Conservation (phyloP, 768 basidiomycete species). For the Mycena albidolilacea region DNA sequence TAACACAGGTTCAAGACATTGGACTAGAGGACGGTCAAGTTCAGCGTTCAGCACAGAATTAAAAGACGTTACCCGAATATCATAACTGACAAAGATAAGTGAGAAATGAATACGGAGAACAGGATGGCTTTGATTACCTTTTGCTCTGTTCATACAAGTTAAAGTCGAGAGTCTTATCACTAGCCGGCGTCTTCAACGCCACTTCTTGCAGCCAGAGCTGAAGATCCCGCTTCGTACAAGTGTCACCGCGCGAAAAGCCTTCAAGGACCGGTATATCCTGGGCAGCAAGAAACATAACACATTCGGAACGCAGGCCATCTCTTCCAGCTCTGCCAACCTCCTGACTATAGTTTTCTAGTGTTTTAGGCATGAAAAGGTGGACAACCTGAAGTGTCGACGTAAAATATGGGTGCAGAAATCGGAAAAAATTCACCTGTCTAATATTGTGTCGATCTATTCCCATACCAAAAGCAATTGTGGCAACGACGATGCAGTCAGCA, state of each 20-base stretch:
- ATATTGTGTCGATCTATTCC: slow-evolving; percentile 60
- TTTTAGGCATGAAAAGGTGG: slow-evolving; percentile 61
- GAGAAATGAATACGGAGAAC: not conserved
- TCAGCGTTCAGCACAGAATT: not conserved
- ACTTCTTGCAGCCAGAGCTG: slow-evolving; percentile 60
- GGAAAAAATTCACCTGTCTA: slow-evolving; percentile 46
- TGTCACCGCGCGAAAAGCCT: slow-evolving; percentile 65
- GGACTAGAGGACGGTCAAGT: slow-evolving; percentile 41
- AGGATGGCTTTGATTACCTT: slow-evolving; percentile 45
- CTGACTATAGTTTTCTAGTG: slow-evolving; percentile 62
- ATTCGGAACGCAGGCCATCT: slow-evolving; percentile 59
- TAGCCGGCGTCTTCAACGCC: slow-evolving; percentile 49
- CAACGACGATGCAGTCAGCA: slow-evolving; percentile 55
- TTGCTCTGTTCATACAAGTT: slow-evolving; percentile 58
- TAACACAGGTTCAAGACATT: slow-evolving; percentile 62
- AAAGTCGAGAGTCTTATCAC: slow-evolving; percentile 57
- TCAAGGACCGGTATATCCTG: slow-evolving; percentile 63
- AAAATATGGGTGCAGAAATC: not conserved
- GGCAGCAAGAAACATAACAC: slow-evolving; percentile 60
- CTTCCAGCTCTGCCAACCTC: slow-evolving; percentile 63
- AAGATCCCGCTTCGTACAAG: slow-evolving; percentile 55
- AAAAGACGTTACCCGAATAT: slow-evolving; percentile 46
- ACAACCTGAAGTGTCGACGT: slow-evolving; percentile 48
- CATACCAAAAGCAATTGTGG: slow-evolving; percentile 65
- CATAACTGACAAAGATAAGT: slow-evolving; percentile 47